These are phyloP conservation scores for Cryptosporidium meleagridis DNA, from an alignment of 169 alveolate genomes.

Conservation along the genomic window DNA sequence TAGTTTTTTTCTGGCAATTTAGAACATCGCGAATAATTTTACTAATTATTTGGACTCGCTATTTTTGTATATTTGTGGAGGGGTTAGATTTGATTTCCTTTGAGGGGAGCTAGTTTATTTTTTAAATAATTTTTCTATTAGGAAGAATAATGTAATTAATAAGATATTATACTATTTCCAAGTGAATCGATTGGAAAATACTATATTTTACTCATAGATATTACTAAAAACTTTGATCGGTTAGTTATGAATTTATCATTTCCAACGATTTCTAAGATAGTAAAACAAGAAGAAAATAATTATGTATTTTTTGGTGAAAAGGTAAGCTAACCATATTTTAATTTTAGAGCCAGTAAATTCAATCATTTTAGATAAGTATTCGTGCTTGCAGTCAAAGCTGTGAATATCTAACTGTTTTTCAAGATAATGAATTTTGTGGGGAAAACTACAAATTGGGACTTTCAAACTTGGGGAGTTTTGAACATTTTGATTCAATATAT, in stretches of 20 bases:
- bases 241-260: slow-evolving; percentile 1
- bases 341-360: neutral
- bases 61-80: neutral
- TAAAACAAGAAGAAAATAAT: slow-evolving; percentile 19
- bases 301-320: slow-evolving; percentile 30
- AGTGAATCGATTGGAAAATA: neutral
- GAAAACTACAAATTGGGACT: neutral
- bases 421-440: neutral
- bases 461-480: slow-evolving; percentile 9
- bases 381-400: slow-evolving; percentile 52
- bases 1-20: neutral
- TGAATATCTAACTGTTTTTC: slow-evolving; percentile 43
- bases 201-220: neutral
- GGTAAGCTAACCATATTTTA: slow-evolving; percentile 23
- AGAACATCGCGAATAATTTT: neutral
- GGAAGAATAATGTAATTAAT: neutral
- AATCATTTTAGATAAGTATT: slow-evolving; percentile 13
- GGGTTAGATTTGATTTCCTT: neutral
- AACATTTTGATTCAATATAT: neutral
- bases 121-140: neutral
- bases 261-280: neutral
- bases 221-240: neutral
- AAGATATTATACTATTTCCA: neutral
- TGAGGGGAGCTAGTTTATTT: neutral
- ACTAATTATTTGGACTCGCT: neutral